These are phyloP conservation scores for Lactarius hatsudake DNA, from an alignment of 768 basidiomycete species.

Conservation along the genomic window DNA sequence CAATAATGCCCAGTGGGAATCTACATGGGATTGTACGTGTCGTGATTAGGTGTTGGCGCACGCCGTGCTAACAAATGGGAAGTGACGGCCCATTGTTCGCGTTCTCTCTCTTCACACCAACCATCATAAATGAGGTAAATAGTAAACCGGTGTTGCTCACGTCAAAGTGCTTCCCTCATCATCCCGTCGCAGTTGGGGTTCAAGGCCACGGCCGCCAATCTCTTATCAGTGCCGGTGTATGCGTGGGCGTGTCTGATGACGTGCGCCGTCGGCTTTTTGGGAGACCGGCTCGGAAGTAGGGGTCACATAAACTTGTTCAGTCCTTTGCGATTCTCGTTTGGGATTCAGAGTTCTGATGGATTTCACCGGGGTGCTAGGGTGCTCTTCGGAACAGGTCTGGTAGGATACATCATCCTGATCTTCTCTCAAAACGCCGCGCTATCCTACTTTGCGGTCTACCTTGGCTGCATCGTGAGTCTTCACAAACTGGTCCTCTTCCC, in stretches of 20 bases:
- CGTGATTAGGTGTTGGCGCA: not conserved
- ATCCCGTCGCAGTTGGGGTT: constrained; percentile 42
- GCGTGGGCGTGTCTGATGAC: constrained; percentile 71
- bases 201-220: constrained; percentile 62
- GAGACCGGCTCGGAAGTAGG: constrained; percentile 57
- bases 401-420: constrained; percentile 67
- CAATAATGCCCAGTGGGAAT: constrained; percentile 51
- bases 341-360: constrained; percentile 3
- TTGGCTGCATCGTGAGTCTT: constrained; percentile 66
- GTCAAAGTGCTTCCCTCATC: not conserved
- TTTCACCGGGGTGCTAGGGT: constrained; percentile 4
- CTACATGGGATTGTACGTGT: constrained; percentile 63
- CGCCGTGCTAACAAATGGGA: constrained; percentile 8
- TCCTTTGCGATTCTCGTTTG: not conserved
- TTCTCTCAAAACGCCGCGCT: constrained; percentile 55
- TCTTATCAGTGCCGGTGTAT: constrained; percentile 77
- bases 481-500: not conserved
- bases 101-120: constrained; percentile 52
- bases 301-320: constrained; percentile 60
- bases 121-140: constrained; percentile 50
- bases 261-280: constrained; percentile 55
- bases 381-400: constrained; percentile 38
- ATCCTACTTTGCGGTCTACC: constrained; percentile 70
- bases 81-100: constrained; percentile 52
- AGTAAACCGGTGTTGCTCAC: not conserved